Conservation (phyloP, 768 basidiomycete species). For the Tricholoma terreum region DNA sequence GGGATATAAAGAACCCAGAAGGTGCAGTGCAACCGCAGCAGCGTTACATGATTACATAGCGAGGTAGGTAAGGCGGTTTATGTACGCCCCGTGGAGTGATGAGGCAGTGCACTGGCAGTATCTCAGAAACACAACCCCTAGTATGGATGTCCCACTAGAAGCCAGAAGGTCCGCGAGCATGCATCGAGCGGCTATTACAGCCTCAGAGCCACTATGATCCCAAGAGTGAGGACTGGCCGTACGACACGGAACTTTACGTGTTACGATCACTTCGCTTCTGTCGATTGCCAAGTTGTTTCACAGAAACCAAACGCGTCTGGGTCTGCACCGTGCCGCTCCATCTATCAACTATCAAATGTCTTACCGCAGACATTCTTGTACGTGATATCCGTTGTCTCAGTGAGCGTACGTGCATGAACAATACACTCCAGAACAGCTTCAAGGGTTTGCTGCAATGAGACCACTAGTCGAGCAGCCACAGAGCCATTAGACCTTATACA, state of each 20-base stretch:
- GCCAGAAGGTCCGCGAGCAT: constrained; percentile 23
- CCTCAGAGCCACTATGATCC: constrained; percentile 52
- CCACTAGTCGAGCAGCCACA: constrained; percentile 1
- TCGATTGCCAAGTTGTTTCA: too few relatives aligned
- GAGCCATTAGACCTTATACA: neutral
- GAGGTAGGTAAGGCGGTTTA: too few relatives aligned
- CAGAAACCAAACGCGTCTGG: too few relatives aligned
- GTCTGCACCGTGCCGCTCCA: constrained; percentile 52
- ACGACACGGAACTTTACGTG: constrained; percentile 74
- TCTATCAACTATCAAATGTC: constrained; percentile 81
- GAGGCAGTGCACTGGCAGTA: too few relatives aligned
- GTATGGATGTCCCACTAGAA: constrained; percentile 18
- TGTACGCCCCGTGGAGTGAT: too few relatives aligned
- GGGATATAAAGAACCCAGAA: too few relatives aligned
- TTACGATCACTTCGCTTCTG: neutral
- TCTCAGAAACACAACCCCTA: too few relatives aligned
- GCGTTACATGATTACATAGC: too few relatives aligned
- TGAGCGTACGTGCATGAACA: constrained; percentile 47
- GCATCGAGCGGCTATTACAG: constrained; percentile 40
- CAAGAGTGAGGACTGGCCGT: constrained; percentile 77
- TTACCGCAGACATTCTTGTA: constrained; percentile 82
- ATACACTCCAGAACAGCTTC: constrained; percentile 53
- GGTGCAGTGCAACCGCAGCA: too few relatives aligned
- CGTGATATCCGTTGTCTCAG: constrained; percentile 16
- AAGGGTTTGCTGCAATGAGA: constrained; percentile 23